A percentile compares a stretch with the other conserved stretches of the same genome.
Evolutionary conservation across 768 basidiomycete species (phyloP).

Genomic region (Thelephora aurantiotincta): DNA sequence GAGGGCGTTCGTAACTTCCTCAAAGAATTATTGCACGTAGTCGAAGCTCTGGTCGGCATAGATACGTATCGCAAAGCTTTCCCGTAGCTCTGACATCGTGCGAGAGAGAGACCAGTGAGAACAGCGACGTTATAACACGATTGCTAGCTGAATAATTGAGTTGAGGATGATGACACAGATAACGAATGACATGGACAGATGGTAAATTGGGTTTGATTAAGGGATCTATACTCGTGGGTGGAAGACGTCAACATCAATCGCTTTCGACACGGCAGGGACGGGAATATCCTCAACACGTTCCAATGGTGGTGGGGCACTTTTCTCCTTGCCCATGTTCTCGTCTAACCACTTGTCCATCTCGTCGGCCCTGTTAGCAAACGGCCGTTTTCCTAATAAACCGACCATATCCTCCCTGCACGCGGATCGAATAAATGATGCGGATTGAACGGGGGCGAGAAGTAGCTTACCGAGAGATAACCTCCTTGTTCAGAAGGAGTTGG

Average conservation of each 20-base stretch:
- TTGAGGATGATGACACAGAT: conserved; percentile 2
- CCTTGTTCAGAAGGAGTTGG: conserved; percentile 79
- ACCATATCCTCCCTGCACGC: conserved; percentile 74
- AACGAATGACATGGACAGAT: conserved; percentile 4
- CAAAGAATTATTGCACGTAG: conserved; percentile 30
- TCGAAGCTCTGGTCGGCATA: conserved; percentile 41
- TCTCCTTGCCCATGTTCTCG: conserved; percentile 45
- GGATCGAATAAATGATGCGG: neutral
- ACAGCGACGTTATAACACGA: neutral
- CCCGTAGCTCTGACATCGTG: conserved; percentile 16
- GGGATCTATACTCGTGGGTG: neutral
- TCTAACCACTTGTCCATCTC: conserved; percentile 99
- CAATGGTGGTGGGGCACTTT: conserved; percentile 51
- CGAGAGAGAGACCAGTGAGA: neutral
- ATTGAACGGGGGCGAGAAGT: neutral
- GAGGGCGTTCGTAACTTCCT: conserved; percentile 68
- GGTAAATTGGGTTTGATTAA: neutral
- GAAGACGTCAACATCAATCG: neutral
- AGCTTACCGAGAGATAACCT: conserved; percentile 81
- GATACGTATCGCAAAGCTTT: conserved; percentile 58
- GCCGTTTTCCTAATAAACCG: conserved; percentile 64
- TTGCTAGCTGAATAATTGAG: neutral
- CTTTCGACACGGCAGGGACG: conserved; percentile 24
- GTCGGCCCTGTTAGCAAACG: conserved; percentile 63
- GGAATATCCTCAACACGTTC: conserved; percentile 26